Conservation (phyloP, 2,329 filamentous ascomycete species). For the Mycogone perniciosa region DNA sequence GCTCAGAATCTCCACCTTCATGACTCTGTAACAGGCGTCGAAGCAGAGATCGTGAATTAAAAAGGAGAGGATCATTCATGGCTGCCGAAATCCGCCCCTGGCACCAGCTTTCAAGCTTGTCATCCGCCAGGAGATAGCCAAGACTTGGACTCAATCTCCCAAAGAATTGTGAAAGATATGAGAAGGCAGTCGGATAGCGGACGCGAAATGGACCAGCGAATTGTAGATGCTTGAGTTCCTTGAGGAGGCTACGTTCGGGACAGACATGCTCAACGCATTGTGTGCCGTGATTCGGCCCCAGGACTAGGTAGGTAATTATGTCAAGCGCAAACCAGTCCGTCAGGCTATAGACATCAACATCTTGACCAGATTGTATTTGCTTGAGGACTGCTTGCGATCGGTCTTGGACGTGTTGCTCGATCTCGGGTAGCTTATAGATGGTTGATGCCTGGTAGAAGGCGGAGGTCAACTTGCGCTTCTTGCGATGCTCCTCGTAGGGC, state of each 20-base stretch:
- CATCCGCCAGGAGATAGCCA: conserved; percentile 5
- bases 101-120: conserved; percentile 7
- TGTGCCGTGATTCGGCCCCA: conserved; percentile 5
- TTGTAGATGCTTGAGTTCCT: conserved; percentile 6
- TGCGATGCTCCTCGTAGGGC: conserved; percentile 5
- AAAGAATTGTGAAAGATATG: not conserved
- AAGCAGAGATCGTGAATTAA: conserved; percentile 1
- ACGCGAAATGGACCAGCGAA: conserved; percentile 2
- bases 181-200: not conserved
- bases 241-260: conserved; percentile 5
- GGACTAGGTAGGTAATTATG: conserved; percentile 7
- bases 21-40: not conserved
- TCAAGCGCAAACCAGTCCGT: conserved; percentile 9
- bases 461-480: conserved; percentile 8
- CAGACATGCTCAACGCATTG: not conserved
- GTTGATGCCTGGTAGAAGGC: conserved; percentile 9
- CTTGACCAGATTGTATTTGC: not conserved
- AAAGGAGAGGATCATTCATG: not conserved
- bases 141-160: not conserved
- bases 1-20: not conserved
- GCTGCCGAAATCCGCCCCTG: conserved; percentile 1
- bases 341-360: conserved; percentile 4
- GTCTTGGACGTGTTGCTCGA: conserved; percentile 7
- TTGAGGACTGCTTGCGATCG: not conserved
- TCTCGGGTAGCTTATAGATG: conserved; percentile 10